Evolutionary conservation across 768 basidiomycete species (phyloP).

Genomic region (Suillus alpinus): DNA sequence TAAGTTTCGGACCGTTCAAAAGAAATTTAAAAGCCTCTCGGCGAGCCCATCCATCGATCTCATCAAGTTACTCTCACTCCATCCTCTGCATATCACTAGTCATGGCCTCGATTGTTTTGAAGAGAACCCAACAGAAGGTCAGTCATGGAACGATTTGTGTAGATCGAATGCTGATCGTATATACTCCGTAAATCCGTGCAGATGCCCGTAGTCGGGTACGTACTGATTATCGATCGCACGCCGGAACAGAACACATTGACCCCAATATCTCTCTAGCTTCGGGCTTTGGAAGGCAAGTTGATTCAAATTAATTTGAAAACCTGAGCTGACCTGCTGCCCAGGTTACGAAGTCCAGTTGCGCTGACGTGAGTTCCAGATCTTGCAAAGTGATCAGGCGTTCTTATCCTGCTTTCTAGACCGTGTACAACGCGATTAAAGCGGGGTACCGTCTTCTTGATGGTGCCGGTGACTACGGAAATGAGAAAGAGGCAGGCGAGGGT

Average conservation of each 20-base stretch:
- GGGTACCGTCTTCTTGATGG: slow-evolving; percentile 88
- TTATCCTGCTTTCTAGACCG: slow-evolving; percentile 43
- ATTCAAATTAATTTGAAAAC: background rate
- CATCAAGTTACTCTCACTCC: slow-evolving; percentile 9
- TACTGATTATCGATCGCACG: slow-evolving; percentile 6
- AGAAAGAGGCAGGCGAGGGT: slow-evolving; percentile 80
- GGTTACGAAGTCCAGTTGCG: slow-evolving; percentile 59
- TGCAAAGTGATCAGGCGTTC: background rate
- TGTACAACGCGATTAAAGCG: slow-evolving; percentile 81
- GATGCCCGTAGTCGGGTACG: slow-evolving; percentile 72
- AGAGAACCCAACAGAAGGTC: slow-evolving; percentile 61
- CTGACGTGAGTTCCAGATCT: slow-evolving; percentile 43
- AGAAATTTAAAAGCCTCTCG: background rate
- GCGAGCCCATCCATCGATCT: slow-evolving; percentile 1
- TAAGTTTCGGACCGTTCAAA: slow-evolving; percentile 13
- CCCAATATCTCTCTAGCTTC: slow-evolving; percentile 39
- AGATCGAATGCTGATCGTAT: slow-evolving; percentile 2
- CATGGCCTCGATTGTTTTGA: slow-evolving; percentile 55
- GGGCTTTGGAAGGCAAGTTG: slow-evolving; percentile 68
- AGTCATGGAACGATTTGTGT: slow-evolving; percentile 6
- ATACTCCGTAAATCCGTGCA: slow-evolving; percentile 19
- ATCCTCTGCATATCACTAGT: slow-evolving; percentile 8
- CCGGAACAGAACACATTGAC: slow-evolving; percentile 3
- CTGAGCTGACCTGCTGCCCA: slow-evolving; percentile 21
- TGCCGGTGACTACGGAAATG: slow-evolving; percentile 87